These are phyloP conservation scores for Verticillium albo-atrum DNA, from an alignment of 2,329 filamentous ascomycete genomes.

Conservation along the genomic window DNA sequence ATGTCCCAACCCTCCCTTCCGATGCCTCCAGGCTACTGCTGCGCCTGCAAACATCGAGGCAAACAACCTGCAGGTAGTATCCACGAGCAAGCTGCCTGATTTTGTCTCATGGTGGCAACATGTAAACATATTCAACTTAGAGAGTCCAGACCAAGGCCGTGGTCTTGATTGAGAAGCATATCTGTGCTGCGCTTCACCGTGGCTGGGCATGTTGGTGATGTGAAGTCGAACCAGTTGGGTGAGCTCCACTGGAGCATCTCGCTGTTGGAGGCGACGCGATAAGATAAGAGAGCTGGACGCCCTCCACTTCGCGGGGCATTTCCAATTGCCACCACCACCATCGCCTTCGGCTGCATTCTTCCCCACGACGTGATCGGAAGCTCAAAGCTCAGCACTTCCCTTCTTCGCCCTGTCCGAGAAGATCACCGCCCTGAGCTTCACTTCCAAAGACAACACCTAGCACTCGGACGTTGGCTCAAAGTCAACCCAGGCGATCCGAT, in stretches of 20 bases:
- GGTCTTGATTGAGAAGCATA: no score
- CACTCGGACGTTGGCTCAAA: not conserved
- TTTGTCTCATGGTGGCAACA: no score
- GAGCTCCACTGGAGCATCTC: not conserved
- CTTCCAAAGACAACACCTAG: no score
- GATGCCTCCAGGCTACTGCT: no score
- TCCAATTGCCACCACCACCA: not conserved
- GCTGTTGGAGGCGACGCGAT: slow-evolving; percentile 1
- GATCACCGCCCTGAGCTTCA: not conserved
- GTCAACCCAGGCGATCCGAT: slow-evolving; percentile 12
- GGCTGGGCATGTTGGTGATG: not conserved
- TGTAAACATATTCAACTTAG: no score
- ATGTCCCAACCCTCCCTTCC: no score
- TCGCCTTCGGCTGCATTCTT: not conserved
- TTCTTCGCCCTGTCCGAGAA: not conserved
- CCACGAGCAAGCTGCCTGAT: no score
- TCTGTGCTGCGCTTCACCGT: not conserved
- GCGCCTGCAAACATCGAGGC: not conserved
- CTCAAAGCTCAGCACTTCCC: no score
- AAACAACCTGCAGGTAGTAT: not conserved
- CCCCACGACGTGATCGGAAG: not conserved
- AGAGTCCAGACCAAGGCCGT: no score
- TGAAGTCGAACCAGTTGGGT: not conserved
- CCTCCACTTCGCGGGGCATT: not conserved
- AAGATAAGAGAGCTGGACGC: slow-evolving; percentile 9